Conservation (phyloP, 2,329 filamentous ascomycete species). For the Corniculantispora saksenae region DNA sequence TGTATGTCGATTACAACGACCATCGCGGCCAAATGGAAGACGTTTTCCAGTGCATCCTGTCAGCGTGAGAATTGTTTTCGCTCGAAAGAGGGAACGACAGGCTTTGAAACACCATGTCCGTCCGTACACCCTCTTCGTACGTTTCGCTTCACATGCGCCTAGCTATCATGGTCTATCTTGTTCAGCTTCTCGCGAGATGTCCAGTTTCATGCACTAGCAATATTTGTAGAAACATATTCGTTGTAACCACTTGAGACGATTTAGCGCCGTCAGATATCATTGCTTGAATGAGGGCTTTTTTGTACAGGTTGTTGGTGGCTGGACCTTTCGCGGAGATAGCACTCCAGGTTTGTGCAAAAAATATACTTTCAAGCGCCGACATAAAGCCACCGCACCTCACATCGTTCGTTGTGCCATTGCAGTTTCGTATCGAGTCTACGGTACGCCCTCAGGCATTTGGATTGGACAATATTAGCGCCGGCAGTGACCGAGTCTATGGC, state of each 20-base stretch:
- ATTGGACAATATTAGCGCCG: slow-evolving; percentile 1
- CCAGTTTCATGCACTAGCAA: not conserved
- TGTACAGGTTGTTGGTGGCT: not conserved
- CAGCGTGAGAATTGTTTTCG: not conserved
- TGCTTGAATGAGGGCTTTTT: not conserved
- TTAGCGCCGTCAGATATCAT: not conserved
- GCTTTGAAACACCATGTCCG: not conserved
- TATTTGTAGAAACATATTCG: not conserved
- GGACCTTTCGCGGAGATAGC: not conserved
- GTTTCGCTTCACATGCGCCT: not conserved
- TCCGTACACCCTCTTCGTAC: not conserved
- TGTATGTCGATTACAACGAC: not conserved
- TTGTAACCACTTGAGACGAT: not conserved
- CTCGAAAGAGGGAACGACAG: not conserved
- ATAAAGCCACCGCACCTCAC: not conserved
- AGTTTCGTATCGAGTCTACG: not conserved
- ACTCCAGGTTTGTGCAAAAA: not conserved
- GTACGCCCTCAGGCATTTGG: not conserved
- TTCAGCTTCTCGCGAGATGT: not conserved
- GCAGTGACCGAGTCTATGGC: not conserved
- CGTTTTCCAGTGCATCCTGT: not conserved
- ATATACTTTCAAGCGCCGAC: not conserved
- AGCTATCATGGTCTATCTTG: not conserved
- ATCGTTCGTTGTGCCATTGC: not conserved
- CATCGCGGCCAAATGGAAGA: not conserved